Evolutionary conservation across 1,139 yeast species (phyloP), one percentile per base, ranked within the genome.

Genomic region (Blastobotrys capitulatus): DNA sequence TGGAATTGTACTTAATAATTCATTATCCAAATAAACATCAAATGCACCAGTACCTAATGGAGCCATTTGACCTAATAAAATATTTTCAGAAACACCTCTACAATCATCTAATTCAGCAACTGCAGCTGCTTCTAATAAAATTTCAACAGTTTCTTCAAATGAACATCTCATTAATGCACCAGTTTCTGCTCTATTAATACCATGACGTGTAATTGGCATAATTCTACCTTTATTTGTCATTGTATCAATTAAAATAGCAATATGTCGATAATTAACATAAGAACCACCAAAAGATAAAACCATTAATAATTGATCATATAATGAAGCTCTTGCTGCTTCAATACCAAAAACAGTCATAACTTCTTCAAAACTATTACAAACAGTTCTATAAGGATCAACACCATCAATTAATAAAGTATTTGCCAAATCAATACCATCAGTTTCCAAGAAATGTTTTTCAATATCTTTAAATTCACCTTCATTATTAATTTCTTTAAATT

Each of bases 221-320:
- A 94, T 78, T 66, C 92, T 96, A 64, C 99, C 99, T 69, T 96
- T 86, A 44, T 96, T 86, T 1, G 99, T 94, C 99, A 94, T 94
- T 29, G 90, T 95, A 74, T 94, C 99, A 52, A 92, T 97, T 63
- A 94, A 77, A 61, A 94, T 75, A 1, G 98, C 97, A 92, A 92
- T 85, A 65, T 94, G 99, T 73, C 99, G 86, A 72, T 94, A 94
- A 70, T 94, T 94, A 57, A 94, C 99, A 66, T 92, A 92, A 32
- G 98, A 90, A 85, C 98, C 98, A 78, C 92, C 98, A 63, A 95
- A 94, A 2, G 97, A 97, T 78, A 94, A 88, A 61, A 94, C 98
- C 64, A 92, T 92, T 72, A 87, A 81, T 63, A 94, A 88, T 73
- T 94, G 98, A 66, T 83, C 85, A 74, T 82, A 92, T 62, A 94